Conservation (phyloP, 805 yeast species). For the Saturnispora gosingensis region DNA sequence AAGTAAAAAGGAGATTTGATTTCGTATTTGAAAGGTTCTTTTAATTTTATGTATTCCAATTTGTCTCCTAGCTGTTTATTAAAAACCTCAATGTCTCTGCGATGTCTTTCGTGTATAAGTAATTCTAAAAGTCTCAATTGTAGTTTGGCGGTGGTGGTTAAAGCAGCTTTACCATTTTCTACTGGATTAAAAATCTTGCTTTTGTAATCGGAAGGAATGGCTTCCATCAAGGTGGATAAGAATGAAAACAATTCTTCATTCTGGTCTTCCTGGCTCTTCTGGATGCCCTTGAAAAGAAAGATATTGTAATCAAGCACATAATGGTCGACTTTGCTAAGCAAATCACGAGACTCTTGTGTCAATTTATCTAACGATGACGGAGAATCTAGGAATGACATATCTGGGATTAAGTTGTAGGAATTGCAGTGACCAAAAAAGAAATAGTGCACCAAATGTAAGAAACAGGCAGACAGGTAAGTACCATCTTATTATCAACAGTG, state of each 20-base stretch:
- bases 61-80: conserved; percentile 18
- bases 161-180: conserved; percentile 10
- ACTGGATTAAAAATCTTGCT: conserved; percentile 19
- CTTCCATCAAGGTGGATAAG: conserved; percentile 15
- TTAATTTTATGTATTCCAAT: conserved; percentile 19
- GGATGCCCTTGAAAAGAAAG: conserved; percentile 27
- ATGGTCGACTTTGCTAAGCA: conserved; percentile 24
- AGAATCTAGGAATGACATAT: conserved; percentile 3
- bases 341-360: conserved; percentile 8
- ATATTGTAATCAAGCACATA: conserved; percentile 32
- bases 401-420: no score
- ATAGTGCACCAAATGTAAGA: not conserved
- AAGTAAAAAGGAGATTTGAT: conserved; percentile 27
- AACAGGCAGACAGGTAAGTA: not conserved
- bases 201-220: conserved; percentile 21
- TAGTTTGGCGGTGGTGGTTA: conserved; percentile 26
- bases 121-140: conserved; percentile 28
- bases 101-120: conserved; percentile 29
- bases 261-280: conserved; percentile 15
- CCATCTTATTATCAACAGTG: not conserved
- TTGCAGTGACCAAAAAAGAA: not conserved
- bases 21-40: conserved; percentile 25
- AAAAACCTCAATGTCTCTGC: conserved; percentile 24
- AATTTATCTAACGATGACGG: conserved; percentile 9
- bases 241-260: conserved; percentile 18